These are phyloP conservation scores for Acanthamoeba triangularis DNA, from an alignment of 208 protist species.

Conservation along the genomic window DNA sequence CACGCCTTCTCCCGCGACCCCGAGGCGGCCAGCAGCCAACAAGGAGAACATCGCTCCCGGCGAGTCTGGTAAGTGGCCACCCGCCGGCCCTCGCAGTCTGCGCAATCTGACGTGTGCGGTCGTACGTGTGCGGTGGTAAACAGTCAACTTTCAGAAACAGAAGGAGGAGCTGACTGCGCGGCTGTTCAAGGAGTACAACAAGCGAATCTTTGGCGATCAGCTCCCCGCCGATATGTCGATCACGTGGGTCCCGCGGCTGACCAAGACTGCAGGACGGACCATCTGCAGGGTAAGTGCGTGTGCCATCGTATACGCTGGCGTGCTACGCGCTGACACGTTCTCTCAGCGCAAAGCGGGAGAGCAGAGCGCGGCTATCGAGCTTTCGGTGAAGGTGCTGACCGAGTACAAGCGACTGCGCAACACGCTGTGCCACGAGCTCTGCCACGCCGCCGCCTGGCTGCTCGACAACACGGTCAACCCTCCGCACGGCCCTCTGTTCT, in stretches of 20 bases:
- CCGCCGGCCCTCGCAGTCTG: background rate
- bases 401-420: conserved; percentile 42
- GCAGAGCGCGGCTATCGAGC: conserved; percentile 40
- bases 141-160: conserved; percentile 23
- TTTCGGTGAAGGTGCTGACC: conserved; percentile 69
- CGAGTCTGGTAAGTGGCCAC: background rate
- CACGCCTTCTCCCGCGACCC: conserved; percentile 31
- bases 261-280: conserved; percentile 50
- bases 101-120: background rate
- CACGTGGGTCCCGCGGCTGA: conserved; percentile 37
- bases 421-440: conserved; percentile 73
- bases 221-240: conserved; percentile 29
- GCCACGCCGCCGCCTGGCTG: conserved; percentile 53
- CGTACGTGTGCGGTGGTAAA: background rate
- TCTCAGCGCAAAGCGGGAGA: conserved; percentile 10
- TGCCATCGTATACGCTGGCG: too few relatives aligned
- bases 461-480: conserved; percentile 41
- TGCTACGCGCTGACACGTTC: background rate
- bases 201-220: conserved; percentile 5
- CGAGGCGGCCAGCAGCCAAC: background rate
- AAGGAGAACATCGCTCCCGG: conserved; percentile 4
- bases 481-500: conserved; percentile 47
- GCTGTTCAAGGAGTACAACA: conserved; percentile 63
- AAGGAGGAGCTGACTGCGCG: conserved; percentile 15
- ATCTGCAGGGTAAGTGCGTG: conserved; percentile 10